A percentile compares a stretch with the other conserved stretches of the same genome.
phyloP scores from a whole-genome alignment of 345 rosid species.

The Reutealis trisperma region DNA sequence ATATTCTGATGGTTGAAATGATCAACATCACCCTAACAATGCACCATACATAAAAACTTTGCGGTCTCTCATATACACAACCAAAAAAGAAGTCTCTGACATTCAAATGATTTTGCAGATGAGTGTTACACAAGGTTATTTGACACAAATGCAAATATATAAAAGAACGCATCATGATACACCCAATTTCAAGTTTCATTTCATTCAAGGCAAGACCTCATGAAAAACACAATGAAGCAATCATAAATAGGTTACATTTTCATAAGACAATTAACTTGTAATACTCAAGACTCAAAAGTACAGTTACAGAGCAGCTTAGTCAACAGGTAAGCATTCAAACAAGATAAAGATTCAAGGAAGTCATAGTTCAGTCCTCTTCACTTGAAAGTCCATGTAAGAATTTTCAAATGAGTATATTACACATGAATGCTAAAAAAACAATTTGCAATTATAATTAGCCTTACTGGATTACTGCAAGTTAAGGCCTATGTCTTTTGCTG shows the following conservation, averaged over 20 bases:
- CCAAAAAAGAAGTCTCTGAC: background rate
- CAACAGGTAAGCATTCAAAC: too few relatives aligned
- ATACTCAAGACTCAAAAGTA: too few relatives aligned
- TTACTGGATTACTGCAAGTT: background rate
- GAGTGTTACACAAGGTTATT: background rate
- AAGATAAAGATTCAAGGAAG: too few relatives aligned
- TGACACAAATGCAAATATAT: background rate
- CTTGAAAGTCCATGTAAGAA: background rate
- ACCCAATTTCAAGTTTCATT: background rate
- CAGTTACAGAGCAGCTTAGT: too few relatives aligned
- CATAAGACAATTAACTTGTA: background rate
- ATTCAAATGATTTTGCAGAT: background rate
- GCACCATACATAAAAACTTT: background rate
- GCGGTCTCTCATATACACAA: background rate
- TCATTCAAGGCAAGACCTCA: background rate
- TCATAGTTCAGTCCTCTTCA: background rate
- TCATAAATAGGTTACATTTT: background rate
- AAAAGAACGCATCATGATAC: background rate
- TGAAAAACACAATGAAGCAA: background rate
- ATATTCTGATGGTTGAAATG: background rate
- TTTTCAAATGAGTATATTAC: background rate
- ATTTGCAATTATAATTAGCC: background rate
- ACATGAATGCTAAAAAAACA: background rate
- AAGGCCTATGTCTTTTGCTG: background rate
- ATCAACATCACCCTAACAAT: background rate